Percentiles rank a stretch among this genome's conserved stretches.
Conservation (phyloP, 2,329 filamentous ascomycete species). For the Colletotrichum neosansevieriae region DNA sequence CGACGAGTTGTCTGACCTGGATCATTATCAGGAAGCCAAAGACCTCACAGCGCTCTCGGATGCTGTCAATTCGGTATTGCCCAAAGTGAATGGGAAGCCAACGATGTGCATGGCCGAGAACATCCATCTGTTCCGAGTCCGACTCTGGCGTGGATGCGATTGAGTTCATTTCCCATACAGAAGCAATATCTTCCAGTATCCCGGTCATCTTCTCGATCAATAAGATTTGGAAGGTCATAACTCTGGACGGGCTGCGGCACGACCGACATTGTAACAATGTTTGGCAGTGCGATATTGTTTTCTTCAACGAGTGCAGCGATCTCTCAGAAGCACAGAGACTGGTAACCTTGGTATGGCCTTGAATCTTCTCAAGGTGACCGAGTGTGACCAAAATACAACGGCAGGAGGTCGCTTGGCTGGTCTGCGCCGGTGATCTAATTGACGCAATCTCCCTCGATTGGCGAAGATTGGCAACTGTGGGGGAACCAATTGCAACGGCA, state of each 20-base stretch:
- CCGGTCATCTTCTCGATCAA: slow-evolving; percentile 13
- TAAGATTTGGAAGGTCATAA: slow-evolving; percentile 15
- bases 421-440: background rate
- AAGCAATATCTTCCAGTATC: slow-evolving; percentile 17
- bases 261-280: background rate
- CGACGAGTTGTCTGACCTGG: background rate
- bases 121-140: background rate
- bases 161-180: background rate
- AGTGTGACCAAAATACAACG: slow-evolving; percentile 12
- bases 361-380: slow-evolving; percentile 1
- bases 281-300: slow-evolving; percentile 6
- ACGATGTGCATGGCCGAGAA: slow-evolving; percentile 1
- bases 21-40: slow-evolving; percentile 9
- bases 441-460: background rate
- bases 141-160: background rate
- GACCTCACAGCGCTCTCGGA: slow-evolving; percentile 9
- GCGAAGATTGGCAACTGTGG: background rate
- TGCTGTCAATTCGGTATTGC: slow-evolving; percentile 10
- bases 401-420: background rate
- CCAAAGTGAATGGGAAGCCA: slow-evolving; percentile 11
- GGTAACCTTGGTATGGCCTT: slow-evolving; percentile 1
- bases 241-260: slow-evolving; percentile 15
- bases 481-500: no score
- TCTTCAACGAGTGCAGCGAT: slow-evolving; percentile 1
- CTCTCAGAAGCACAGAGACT: slow-evolving; percentile 6